Evolutionary conservation across 2,329 filamentous ascomycete species (phyloP).

Genomic region (Pseudocercospora crystallina): DNA sequence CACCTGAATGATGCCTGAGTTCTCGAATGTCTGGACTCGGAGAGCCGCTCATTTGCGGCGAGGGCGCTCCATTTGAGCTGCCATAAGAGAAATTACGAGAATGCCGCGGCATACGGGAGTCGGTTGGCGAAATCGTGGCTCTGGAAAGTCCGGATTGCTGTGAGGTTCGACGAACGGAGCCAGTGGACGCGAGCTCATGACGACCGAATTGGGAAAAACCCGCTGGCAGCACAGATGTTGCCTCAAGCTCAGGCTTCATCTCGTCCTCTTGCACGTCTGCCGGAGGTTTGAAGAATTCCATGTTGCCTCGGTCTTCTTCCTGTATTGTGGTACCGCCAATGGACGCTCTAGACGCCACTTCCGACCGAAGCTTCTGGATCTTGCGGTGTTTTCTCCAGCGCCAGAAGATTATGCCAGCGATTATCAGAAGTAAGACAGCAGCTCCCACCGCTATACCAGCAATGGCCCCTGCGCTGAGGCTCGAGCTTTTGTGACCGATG

Average conservation of each 20-base stretch:
- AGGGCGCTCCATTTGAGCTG: too few species aligned
- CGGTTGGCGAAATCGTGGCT: slow-evolving; percentile 19
- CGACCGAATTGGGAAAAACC: slow-evolving; percentile 9
- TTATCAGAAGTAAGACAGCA: slow-evolving; percentile 2
- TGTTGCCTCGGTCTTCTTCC: slow-evolving; percentile 3
- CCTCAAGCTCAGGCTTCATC: slow-evolving; percentile 23
- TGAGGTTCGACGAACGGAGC: slow-evolving; percentile 12
- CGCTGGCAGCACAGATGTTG: slow-evolving; percentile 8
- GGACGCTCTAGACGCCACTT: slow-evolving; percentile 4
- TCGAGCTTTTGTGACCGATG: background rate
- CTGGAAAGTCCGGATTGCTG: slow-evolving; percentile 16
- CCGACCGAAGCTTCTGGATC: background rate
- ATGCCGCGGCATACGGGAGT: background rate
- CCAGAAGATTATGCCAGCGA: slow-evolving; percentile 11
- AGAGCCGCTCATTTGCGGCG: too few species aligned
- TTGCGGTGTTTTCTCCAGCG: slow-evolving; percentile 8
- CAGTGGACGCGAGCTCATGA: slow-evolving; percentile 16
- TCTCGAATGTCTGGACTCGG: slow-evolving; percentile 2
- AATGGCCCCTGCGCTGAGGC: slow-evolving; percentile 15
- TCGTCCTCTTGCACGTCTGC: slow-evolving; percentile 8
- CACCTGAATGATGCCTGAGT: background rate
- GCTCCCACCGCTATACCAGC: slow-evolving; percentile 18
- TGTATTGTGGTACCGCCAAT: slow-evolving; percentile 22
- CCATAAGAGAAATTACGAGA: too few species aligned
- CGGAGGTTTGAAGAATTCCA: slow-evolving; percentile 16